Conservation (phyloP, 164 flowering plant genomes). For the Umbilicus rupestris region DNA sequence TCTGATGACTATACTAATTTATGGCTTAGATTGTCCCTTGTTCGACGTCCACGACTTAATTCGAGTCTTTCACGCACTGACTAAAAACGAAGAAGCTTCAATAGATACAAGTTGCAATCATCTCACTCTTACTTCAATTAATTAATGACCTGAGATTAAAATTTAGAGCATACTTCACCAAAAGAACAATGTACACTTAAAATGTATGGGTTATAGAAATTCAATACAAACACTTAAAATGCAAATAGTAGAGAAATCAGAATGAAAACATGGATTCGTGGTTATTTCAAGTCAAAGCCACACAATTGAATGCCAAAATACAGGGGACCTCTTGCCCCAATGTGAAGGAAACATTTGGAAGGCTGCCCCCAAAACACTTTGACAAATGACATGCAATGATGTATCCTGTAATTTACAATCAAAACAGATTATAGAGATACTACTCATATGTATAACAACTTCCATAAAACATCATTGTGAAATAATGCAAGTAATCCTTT, state of each 20-base stretch:
- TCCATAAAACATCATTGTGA: neutral
- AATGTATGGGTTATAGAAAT: neutral
- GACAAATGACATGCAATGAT: neutral
- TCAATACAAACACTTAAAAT: neutral
- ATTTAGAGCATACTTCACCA: neutral
- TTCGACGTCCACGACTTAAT: neutral
- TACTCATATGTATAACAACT: too few relatives aligned
- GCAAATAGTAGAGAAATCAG: constrained; percentile 1
- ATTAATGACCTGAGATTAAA: neutral
- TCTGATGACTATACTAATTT: neutral
- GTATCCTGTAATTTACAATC: neutral
- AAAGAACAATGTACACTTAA: neutral
- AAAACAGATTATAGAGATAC: neutral
- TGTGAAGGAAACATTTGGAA: neutral
- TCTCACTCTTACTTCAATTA: neutral
- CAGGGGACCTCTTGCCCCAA: neutral
- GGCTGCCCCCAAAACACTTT: neutral
- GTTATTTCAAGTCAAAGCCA: neutral
- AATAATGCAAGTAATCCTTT: neutral
- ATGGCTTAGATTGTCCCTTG: neutral
- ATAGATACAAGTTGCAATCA: neutral
- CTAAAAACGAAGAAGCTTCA: neutral
- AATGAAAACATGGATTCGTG: neutral
- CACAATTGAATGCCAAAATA: neutral
- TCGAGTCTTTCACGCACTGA: too few relatives aligned